Evolutionary conservation across 2,329 filamentous ascomycete genomes (phyloP).

Genomic region (Aureobasidium sp.): DNA sequence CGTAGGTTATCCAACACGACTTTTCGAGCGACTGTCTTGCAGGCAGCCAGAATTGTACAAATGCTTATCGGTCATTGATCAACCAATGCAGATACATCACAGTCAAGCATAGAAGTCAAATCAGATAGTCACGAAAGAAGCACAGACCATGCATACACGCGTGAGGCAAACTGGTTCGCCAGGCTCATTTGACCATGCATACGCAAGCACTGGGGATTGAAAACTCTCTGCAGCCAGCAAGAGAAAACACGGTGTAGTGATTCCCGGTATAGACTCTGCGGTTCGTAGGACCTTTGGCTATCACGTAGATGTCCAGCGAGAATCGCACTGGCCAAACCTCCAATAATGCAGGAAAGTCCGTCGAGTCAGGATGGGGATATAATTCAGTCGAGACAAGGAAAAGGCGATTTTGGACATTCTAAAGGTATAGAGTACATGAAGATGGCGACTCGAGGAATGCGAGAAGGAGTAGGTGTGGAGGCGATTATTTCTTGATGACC

Average conservation of each 20-base stretch:
- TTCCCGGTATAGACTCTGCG: too few species aligned
- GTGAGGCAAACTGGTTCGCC: not conserved
- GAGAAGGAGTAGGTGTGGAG: not conserved
- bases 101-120: not conserved
- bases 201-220: too few species aligned
- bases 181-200: not conserved
- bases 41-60: too few species aligned
- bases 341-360: not conserved
- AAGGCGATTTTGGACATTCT: conserved; percentile 15
- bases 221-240: too few species aligned
- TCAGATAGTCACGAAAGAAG: not conserved
- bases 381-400: not conserved
- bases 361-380: not conserved
- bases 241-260: too few species aligned
- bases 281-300: too few species aligned
- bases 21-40: too few species aligned
- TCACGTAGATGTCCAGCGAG: not conserved
- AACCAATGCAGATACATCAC: too few species aligned
- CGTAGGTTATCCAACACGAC: too few species aligned
- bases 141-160: conserved; percentile 10
- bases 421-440: conserved; percentile 16
- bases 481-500: conserved; percentile 45
- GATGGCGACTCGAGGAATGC: conserved; percentile 4
- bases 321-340: not conserved
- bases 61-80: too few species aligned